Percentiles rank a stretch among this genome's conserved stretches.
These are phyloP conservation scores for Heimioporus sp. DNA, from an alignment of 768 basidiomycete genomes.

Conservation along the genomic window DNA sequence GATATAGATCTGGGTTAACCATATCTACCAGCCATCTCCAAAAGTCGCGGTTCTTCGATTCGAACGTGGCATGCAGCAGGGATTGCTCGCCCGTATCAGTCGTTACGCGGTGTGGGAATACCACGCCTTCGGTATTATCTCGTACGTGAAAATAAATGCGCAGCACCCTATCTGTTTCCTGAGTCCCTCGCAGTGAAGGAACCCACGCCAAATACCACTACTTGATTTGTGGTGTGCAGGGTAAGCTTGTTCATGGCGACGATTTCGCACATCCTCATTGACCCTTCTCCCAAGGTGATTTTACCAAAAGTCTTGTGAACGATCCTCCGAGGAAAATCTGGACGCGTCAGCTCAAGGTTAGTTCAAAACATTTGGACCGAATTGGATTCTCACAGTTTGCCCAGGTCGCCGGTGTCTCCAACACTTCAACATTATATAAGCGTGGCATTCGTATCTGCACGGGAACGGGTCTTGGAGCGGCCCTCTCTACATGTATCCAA, in stretches of 20 bases:
- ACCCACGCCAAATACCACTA: slow-evolving; percentile 74
- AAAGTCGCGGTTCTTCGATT: slow-evolving; percentile 81
- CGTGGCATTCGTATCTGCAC: slow-evolving; percentile 82
- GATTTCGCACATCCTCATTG: background rate
- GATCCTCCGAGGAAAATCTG: slow-evolving; percentile 69
- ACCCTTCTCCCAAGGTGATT: slow-evolving; percentile 50
- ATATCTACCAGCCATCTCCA: slow-evolving; percentile 56
- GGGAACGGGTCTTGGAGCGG: slow-evolving; percentile 78
- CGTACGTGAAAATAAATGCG: slow-evolving; percentile 40
- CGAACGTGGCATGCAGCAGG: slow-evolving; percentile 82
- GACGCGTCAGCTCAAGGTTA: slow-evolving; percentile 79
- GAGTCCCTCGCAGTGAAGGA: slow-evolving; percentile 51
- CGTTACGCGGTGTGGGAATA: slow-evolving; percentile 76
- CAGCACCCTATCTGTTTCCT: slow-evolving; percentile 4
- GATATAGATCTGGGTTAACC: background rate
- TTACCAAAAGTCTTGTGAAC: slow-evolving; percentile 68
- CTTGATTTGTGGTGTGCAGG: slow-evolving; percentile 79
- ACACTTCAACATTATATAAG: slow-evolving; percentile 76
- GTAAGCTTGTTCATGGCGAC: slow-evolving; percentile 20
- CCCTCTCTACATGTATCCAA: slow-evolving; percentile 76
- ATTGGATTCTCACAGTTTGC: slow-evolving; percentile 3
- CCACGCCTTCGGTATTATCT: slow-evolving; percentile 78
- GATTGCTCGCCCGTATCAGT: slow-evolving; percentile 70
- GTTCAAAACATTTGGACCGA: slow-evolving; percentile 2
- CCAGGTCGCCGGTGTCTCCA: slow-evolving; percentile 79